A percentile compares a stretch with the other conserved stretches of the same genome.
phyloP scores from a whole-genome alignment of 345 rosid species.

The Euphorbia pulcherrima region DNA sequence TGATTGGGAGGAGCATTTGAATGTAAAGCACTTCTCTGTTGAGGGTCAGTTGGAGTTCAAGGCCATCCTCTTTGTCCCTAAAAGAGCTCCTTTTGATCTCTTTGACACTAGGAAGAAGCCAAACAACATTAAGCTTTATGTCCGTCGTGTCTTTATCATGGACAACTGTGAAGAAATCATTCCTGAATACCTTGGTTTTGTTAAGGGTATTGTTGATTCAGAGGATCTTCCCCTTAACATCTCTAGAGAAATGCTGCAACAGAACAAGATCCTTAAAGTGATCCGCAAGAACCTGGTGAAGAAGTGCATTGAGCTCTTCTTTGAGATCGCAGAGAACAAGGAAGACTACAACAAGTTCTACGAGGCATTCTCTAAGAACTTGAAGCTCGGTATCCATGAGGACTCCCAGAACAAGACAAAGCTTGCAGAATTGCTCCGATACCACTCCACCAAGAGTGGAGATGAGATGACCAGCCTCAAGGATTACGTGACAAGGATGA shows the following conservation, averaged over 20 bases:
- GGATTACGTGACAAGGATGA: slow-evolving; percentile 92
- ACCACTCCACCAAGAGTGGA: slow-evolving; percentile 93
- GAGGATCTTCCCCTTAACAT: slow-evolving; percentile 92
- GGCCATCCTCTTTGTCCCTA: slow-evolving; percentile 83
- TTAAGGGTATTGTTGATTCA: slow-evolving; percentile 86
- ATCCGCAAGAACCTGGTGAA: slow-evolving; percentile 87
- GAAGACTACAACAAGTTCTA: slow-evolving; percentile 91
- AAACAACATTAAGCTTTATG: slow-evolving; percentile 89
- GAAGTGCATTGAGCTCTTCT: slow-evolving; percentile 85
- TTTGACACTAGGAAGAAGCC: slow-evolving; percentile 91
- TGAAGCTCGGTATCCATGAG: slow-evolving; percentile 88
- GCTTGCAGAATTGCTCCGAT: slow-evolving; percentile 75
- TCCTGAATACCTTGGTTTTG: slow-evolving; percentile 78
- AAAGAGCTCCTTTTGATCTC: slow-evolving; percentile 87
- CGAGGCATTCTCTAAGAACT: slow-evolving; percentile 81
- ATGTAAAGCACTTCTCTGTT: slow-evolving; percentile 88
- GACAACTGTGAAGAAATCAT: slow-evolving; percentile 91
- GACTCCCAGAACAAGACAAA: slow-evolving; percentile 71
- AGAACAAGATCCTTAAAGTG: slow-evolving; percentile 89
- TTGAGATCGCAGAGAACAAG: slow-evolving; percentile 91
- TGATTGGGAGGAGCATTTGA: slow-evolving; percentile 91
- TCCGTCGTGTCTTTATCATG: slow-evolving; percentile 89
- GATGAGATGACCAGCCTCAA: slow-evolving; percentile 83
- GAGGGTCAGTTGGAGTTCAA: slow-evolving; percentile 95
- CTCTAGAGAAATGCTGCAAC: slow-evolving; percentile 75